A percentile compares a stretch with the other conserved stretches of the same genome.
Evolutionary conservation across 148 eudicot species (phyloP).

Genomic region (Linanthus parryae): DNA sequence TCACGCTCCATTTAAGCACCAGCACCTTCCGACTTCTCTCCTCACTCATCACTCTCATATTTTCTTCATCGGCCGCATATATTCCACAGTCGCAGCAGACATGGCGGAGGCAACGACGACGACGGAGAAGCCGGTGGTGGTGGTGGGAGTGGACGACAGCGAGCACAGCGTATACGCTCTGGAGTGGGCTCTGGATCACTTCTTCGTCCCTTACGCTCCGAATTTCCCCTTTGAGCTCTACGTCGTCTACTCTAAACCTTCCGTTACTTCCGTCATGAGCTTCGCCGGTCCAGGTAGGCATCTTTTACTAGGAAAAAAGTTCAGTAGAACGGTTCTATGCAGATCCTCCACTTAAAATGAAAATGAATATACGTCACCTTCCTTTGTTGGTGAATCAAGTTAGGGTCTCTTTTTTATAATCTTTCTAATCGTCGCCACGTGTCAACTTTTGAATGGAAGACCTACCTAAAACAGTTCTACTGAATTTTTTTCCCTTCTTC

Average conservation of each 20-base stretch:
- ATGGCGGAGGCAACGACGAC: no score
- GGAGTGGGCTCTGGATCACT: constrained; percentile 55
- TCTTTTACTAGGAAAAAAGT: background rate
- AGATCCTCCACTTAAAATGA: background rate
- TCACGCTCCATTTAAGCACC: no score
- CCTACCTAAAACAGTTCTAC: background rate
- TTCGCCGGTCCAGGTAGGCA: constrained; percentile 47
- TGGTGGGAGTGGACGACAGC: no score
- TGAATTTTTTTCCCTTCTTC: background rate
- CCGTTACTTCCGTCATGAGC: constrained; percentile 34
- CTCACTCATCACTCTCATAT: no score
- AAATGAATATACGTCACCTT: background rate
- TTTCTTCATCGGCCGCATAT: no score
- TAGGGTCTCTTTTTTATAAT: background rate
- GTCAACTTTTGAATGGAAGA: background rate
- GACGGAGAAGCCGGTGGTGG: no score
- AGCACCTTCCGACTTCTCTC: no score
- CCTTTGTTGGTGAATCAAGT: background rate
- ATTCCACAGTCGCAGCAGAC: no score
- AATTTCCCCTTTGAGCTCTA: constrained; percentile 37
- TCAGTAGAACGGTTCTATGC: background rate
- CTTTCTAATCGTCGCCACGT: background rate
- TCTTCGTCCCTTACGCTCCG: constrained; percentile 36
- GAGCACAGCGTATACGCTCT: constrained; percentile 57
- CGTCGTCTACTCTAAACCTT: constrained; percentile 52